Evolutionary conservation across 345 rosid genomes (phyloP).

Genomic region (Psidium friedrichsthalianum): DNA sequence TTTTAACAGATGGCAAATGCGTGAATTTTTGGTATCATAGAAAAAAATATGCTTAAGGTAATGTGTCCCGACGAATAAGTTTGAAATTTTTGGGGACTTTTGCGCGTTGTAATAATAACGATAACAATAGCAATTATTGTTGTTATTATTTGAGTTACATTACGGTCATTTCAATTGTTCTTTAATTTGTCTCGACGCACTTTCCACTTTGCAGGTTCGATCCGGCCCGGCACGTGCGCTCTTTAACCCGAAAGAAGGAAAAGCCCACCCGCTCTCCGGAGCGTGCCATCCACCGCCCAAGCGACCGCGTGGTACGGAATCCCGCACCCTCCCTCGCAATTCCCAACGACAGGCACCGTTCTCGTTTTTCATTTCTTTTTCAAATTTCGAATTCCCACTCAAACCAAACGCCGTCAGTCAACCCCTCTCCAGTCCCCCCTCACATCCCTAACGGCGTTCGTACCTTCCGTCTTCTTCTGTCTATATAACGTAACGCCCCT

Average conservation of each 20-base stretch:
- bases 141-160: neutral
- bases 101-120: too few species aligned
- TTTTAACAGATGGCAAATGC: too few species aligned
- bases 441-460: slow-evolving; percentile 12
- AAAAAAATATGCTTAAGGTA: too few species aligned
- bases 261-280: neutral
- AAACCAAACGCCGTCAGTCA: slow-evolving; percentile 21
- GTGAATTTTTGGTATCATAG: too few species aligned
- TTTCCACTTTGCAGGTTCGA: neutral
- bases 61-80: too few species aligned
- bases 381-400: slow-evolving; percentile 32
- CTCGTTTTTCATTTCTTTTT: neutral
- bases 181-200: neutral
- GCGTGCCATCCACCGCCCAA: neutral
- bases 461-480: neutral
- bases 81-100: too few species aligned
- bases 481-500: slow-evolving; percentile 9
- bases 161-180: neutral
- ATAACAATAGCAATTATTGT: neutral
- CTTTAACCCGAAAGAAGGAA: neutral
- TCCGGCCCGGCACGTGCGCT: too few species aligned
- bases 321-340: neutral
- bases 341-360: neutral
- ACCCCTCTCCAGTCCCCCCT: slow-evolving; percentile 10
- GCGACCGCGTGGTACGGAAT: neutral